These are phyloP conservation scores for Fusarium sp. DNA, from an alignment of 2,329 filamentous ascomycete genomes.

Conservation along the genomic window DNA sequence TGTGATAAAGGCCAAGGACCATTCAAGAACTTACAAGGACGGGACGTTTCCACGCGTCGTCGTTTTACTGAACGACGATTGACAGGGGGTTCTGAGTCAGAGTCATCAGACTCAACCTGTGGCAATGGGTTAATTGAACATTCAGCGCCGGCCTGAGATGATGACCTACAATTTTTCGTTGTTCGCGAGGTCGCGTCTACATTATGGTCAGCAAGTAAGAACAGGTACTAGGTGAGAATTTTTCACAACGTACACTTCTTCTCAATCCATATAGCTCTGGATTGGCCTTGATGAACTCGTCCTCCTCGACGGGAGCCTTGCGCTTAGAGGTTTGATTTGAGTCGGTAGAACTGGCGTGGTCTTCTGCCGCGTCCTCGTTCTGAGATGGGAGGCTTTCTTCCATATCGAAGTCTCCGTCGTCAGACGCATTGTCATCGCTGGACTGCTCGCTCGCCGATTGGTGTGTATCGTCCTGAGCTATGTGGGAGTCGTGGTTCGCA, in stretches of 20 bases:
- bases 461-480: constrained; percentile 56
- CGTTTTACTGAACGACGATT: constrained; percentile 74
- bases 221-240: constrained; percentile 32
- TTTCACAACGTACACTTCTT: constrained; percentile 80
- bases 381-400: constrained; percentile 67
- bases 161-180: constrained; percentile 68
- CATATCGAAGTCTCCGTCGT: constrained; percentile 83
- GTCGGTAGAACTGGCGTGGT: constrained; percentile 77
- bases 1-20: background rate
- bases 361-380: constrained; percentile 63
- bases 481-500: constrained; percentile 58
- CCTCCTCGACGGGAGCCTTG: constrained; percentile 76
- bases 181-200: constrained; percentile 69
- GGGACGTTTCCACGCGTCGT: constrained; percentile 75
- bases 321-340: constrained; percentile 80
- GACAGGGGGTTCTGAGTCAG: constrained; percentile 76
- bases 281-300: constrained; percentile 89
- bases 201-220: constrained; percentile 51
- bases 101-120: constrained; percentile 70
- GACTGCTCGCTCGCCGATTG: constrained; percentile 63
- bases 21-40: constrained; percentile 66
- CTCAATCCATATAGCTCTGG: constrained; percentile 95
- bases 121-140: constrained; percentile 28
- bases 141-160: constrained; percentile 7
- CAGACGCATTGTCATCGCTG: constrained; percentile 68